These are phyloP conservation scores for Microdochium nivale DNA, from an alignment of 2,329 filamentous ascomycete genomes.

Conservation along the genomic window DNA sequence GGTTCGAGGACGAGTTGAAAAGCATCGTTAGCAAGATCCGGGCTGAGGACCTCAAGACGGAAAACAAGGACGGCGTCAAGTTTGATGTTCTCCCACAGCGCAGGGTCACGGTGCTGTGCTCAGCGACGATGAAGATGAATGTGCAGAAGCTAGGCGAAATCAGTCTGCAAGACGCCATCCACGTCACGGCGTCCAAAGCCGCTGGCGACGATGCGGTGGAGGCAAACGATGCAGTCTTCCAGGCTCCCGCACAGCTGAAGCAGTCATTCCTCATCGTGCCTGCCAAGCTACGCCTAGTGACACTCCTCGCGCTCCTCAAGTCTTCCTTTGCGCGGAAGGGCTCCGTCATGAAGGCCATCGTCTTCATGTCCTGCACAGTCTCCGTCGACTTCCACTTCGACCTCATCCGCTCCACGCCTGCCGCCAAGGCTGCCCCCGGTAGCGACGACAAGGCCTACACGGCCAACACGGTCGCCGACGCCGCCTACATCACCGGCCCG, in stretches of 20 bases:
- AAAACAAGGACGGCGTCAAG: constrained; percentile 47
- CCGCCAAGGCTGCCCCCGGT: constrained; percentile 9
- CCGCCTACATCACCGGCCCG: constrained; percentile 63
- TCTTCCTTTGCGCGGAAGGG: constrained; percentile 81
- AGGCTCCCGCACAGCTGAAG: constrained; percentile 85
- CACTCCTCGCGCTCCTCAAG: constrained; percentile 75
- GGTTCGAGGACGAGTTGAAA: constrained; percentile 90
- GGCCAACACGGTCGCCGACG: constrained; percentile 56
- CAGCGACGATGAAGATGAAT: constrained; percentile 96
- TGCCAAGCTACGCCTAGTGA: constrained; percentile 83
- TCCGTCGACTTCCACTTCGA: constrained; percentile 96
- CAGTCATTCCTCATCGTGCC: constrained; percentile 84
- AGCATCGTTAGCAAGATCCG: constrained; percentile 77
- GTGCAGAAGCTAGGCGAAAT: constrained; percentile 92
- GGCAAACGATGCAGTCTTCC: constrained; percentile 52
- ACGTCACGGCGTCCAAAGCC: constrained; percentile 63
- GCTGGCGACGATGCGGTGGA: constrained; percentile 36
- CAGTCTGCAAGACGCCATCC: constrained; percentile 84
- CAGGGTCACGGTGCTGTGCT: constrained; percentile 83
- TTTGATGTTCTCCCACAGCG: constrained; percentile 63
- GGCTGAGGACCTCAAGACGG: constrained; percentile 48
- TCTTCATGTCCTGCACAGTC: constrained; percentile 95
- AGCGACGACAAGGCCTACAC: constrained; percentile 23
- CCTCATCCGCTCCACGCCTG: constrained; percentile 47
- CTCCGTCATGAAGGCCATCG: constrained; percentile 90